A percentile compares a stretch with the other conserved stretches of the same genome.
Conservation (phyloP, 2,329 filamentous ascomycete genomes). For the Dactylonectria estremocensis region DNA sequence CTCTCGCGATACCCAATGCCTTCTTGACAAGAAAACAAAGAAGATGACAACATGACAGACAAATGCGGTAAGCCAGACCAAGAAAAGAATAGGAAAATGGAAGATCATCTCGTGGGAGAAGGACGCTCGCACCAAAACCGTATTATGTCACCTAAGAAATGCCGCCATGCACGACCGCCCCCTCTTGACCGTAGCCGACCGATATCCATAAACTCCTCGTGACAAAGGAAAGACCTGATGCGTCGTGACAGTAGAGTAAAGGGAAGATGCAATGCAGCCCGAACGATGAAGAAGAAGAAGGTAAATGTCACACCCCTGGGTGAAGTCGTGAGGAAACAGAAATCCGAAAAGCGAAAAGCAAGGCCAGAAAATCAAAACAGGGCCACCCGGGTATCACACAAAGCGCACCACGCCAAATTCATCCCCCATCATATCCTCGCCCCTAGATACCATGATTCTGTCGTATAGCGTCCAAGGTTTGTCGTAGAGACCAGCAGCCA, state of each 20-base stretch:
- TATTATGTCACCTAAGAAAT: slow-evolving; percentile 44
- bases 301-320: slow-evolving; percentile 23
- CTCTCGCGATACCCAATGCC: slow-evolving; percentile 26
- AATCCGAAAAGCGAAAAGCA: slow-evolving; percentile 36
- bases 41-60: slow-evolving; percentile 24
- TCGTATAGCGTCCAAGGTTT: slow-evolving; percentile 14
- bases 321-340: slow-evolving; percentile 32
- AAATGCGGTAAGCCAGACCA: slow-evolving; percentile 7
- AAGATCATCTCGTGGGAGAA: slow-evolving; percentile 40
- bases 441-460: slow-evolving; percentile 6
- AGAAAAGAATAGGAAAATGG: slow-evolving; percentile 13
- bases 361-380: slow-evolving; percentile 28
- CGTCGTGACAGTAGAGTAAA: slow-evolving; percentile 27
- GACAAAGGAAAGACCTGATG: slow-evolving; percentile 32
- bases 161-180: slow-evolving; percentile 36
- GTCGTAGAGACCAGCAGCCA: not conserved
- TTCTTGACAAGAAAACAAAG: slow-evolving; percentile 28
- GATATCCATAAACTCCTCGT: slow-evolving; percentile 43
- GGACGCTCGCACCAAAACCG: slow-evolving; percentile 22
- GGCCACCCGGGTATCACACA: slow-evolving; percentile 47
- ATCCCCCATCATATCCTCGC: slow-evolving; percentile 16
- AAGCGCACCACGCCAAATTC: slow-evolving; percentile 30
- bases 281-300: slow-evolving; percentile 13
- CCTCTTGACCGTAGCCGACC: slow-evolving; percentile 34
- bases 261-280: slow-evolving; percentile 13